Base-by-base conservation (phyloP, 495 filamentous ascomycete genomes). In the Platismatia glauca region DNA sequence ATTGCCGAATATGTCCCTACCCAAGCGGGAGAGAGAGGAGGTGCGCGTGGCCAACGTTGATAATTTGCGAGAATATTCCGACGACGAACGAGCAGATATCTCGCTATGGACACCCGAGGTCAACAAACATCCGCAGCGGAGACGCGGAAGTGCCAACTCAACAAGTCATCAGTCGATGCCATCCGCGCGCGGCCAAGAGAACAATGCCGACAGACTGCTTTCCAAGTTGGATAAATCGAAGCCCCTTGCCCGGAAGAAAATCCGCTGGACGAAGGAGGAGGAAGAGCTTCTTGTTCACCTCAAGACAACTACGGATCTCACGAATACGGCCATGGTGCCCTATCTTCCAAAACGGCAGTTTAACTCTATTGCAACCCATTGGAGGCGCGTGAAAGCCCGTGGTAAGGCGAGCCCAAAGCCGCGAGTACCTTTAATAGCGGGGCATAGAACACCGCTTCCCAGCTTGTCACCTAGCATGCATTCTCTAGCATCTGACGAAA, bases 221-320 rank as follows among this genome's bases (percentile, higher is more conserved):
- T 61, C 50, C 27, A 27, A 44, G 34, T 43, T 22, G 31, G 57
- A 24, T 24, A 18, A 16, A 7, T 6, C 53, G 12, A n/a, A 24
- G 18, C 27, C 38, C 16, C 22, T 15, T 18, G 13, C 31, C 39
- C 18, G n/a, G 11, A 57, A 22, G 39, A 24, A 16, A 37, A 4
- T 33, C 39, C 29, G 18, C n/a, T 67, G 60, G 67, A 59, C 61
- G 29, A 12, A 12, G 8, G 37, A 55, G 38, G 60, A 69, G 31
- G 53, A 67, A 29, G 27, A 64, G 22, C 29, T n/a, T 13, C 27
- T 67, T 24, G 34, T 58, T 24, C 38, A 59, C 31, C 29, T 64
- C 5, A 64, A 61, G 41, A 27, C 27, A 16, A 44, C 55, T 24
- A 64, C 52, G 8, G 31, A 29, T 24, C 20, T 62, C 33, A 8